A percentile compares a stretch with the other conserved stretches of the same genome.
Evolutionary conservation across 345 rosid genomes (phyloP).

Genomic region (Citrus medica): DNA sequence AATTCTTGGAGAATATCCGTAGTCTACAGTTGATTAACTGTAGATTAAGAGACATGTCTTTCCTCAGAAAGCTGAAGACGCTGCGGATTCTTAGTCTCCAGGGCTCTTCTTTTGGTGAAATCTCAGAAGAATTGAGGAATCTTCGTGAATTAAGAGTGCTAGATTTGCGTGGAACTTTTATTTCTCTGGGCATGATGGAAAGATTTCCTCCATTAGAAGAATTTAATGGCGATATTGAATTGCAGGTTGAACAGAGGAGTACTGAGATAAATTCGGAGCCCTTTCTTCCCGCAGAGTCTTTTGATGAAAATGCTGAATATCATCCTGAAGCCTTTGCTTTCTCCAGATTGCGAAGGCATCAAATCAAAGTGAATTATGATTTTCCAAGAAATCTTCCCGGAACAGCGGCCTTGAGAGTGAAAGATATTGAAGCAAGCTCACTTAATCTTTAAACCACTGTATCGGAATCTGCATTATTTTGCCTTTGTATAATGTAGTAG

Average conservation of each 20-base stretch:
- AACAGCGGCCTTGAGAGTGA: not conserved
- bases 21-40: not conserved
- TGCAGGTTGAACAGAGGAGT: not conserved
- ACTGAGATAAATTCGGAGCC: not conserved
- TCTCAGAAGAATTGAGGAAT: not conserved
- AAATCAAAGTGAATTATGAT: not conserved
- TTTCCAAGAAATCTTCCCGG: not conserved
- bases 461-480: not conserved
- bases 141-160: not conserved
- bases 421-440: not conserved
- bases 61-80: not conserved
- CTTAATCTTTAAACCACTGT: not conserved
- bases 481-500: not conserved
- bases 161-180: not conserved
- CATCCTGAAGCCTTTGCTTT: not conserved
- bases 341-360: not conserved
- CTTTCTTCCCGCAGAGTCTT: too few species aligned
- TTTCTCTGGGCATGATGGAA: not conserved
- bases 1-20: not conserved
- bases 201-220: slow-evolving; percentile 3
- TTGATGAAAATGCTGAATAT: not conserved
- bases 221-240: not conserved
- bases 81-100: slow-evolving; percentile 3
- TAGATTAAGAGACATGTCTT: not conserved
- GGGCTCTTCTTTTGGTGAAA: not conserved